Evolutionary conservation across 805 yeast species (phyloP).

Genomic region (Spathaspora passalidarum): DNA sequence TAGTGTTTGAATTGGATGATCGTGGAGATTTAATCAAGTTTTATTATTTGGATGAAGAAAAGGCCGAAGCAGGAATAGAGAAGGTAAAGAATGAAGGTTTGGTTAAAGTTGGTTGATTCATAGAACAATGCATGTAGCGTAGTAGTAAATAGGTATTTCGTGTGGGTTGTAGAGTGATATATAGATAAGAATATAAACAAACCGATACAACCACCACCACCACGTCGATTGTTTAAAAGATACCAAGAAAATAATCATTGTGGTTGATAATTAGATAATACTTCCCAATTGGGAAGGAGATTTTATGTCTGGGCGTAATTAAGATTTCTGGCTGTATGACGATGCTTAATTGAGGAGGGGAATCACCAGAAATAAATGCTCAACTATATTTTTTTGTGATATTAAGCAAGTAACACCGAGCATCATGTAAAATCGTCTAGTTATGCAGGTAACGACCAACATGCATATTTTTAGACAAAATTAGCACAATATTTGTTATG

Average conservation of each 20-base stretch:
- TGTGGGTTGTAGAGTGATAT: not conserved
- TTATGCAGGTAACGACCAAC: not conserved
- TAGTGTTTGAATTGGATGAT: conserved; percentile 39
- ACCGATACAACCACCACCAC: not conserved
- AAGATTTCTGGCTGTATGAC: too few species aligned
- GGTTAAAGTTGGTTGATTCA: conserved; percentile 6
- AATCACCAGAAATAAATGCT: not conserved
- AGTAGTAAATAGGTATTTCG: not conserved
- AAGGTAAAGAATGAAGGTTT: conserved; percentile 31
- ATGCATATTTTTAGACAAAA: not conserved
- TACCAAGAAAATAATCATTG: not conserved
- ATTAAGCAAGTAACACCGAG: not conserved
- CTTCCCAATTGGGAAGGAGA: not conserved
- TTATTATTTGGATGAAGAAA: conserved; percentile 40
- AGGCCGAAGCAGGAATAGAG: conserved; percentile 37
- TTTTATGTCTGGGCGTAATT: too few species aligned
- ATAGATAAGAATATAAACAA: not conserved
- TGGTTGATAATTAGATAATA: not conserved
- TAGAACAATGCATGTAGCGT: not conserved
- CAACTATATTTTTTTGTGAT: not conserved
- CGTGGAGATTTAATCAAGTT: conserved; percentile 23
- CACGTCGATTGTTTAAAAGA: not conserved
- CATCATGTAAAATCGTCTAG: not conserved
- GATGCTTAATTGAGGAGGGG: not conserved
- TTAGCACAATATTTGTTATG: not conserved